A percentile compares a stretch with the other conserved stretches of the same genome.
phyloP scores from a whole-genome alignment of 1,139 yeast genomes.

The Nadsonia starkeyi-henricii region DNA sequence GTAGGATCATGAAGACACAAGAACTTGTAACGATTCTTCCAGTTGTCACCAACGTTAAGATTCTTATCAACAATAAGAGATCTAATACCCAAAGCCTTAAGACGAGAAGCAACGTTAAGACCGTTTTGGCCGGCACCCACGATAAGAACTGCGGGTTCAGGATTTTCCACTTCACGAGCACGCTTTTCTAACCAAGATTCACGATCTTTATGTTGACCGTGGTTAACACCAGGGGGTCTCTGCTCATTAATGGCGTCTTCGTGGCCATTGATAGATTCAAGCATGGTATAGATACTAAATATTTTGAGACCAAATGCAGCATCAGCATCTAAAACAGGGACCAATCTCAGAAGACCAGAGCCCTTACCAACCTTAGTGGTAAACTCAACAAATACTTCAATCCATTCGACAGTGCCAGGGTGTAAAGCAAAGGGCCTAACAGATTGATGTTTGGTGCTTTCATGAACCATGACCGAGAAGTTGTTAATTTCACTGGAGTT shows the following conservation, averaged over 20 bases:
- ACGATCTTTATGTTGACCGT: slow-evolving; percentile 12
- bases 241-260: slow-evolving; percentile 24
- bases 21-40: slow-evolving; percentile 33
- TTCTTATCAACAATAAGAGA: slow-evolving; percentile 28
- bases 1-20: slow-evolving; percentile 33
- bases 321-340: slow-evolving; percentile 15
- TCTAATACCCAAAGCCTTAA: slow-evolving; percentile 28
- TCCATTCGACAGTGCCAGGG: slow-evolving; percentile 14
- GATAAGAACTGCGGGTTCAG: slow-evolving; percentile 28
- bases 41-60: slow-evolving; percentile 29
- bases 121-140: slow-evolving; percentile 37
- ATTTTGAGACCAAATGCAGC: slow-evolving; percentile 22
- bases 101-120: slow-evolving; percentile 29
- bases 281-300: slow-evolving; percentile 22
- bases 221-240: slow-evolving; percentile 27
- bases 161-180: slow-evolving; percentile 15
- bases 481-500: slow-evolving; percentile 1
- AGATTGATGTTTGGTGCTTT: slow-evolving; percentile 1
- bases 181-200: slow-evolving; percentile 19
- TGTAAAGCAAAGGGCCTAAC: slow-evolving; percentile 3
- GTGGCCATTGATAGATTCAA: slow-evolving; percentile 23
- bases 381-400: slow-evolving; percentile 24
- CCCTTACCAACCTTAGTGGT: slow-evolving; percentile 25
- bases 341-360: slow-evolving; percentile 23
- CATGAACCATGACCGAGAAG: background rate